A percentile compares a stretch with the other conserved stretches of the same genome.
These are phyloP conservation scores for maize (Zea mays) DNA, from an alignment of 176 grass and related monocot genomes.

Conservation along the genomic window Zm-B73-REFERENCE-NAM-5.0 NC_050101.1:155556501-155557000, in stretches of 20 bases:
- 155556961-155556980: too few relatives aligned
- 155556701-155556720: slow-evolving; percentile 65
- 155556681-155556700: slow-evolving; percentile 47
- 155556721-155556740: slow-evolving; percentile 49
- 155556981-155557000: too few relatives aligned
- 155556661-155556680: slow-evolving; percentile 45
- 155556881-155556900: too few relatives aligned
- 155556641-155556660: slow-evolving; percentile 64
- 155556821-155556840: too few relatives aligned
- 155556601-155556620: slow-evolving; percentile 46
- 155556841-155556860: too few relatives aligned
- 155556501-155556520: slow-evolving; percentile 51
- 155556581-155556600: slow-evolving; percentile 85
- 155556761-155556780: neutral
- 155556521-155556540: slow-evolving; percentile 57
- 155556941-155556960: too few relatives aligned
- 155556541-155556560: slow-evolving; percentile 64
- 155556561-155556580: slow-evolving; percentile 56
- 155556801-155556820: neutral
- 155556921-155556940: too few relatives aligned
- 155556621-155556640: slow-evolving; percentile 48
- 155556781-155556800: neutral
- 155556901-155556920: too few relatives aligned
- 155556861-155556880: too few relatives aligned
- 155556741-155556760: slow-evolving; percentile 23